These are phyloP conservation scores for Petunia axillaris DNA, from an alignment of 257 asterid genomes.

Conservation along the genomic window DNA sequence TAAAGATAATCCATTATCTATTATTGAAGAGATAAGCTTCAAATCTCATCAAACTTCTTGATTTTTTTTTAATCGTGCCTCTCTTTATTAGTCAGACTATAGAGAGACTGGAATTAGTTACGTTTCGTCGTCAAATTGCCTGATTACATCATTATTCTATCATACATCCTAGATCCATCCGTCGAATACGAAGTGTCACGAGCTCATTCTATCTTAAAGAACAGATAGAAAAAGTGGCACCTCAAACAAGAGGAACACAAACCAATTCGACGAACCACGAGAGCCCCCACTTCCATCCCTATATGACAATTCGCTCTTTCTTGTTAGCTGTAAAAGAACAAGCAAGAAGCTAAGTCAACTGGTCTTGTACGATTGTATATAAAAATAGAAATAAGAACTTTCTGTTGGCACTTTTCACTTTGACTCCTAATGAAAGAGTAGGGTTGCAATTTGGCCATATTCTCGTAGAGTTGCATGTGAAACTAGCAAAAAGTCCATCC, in stretches of 20 bases:
- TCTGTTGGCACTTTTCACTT: not conserved
- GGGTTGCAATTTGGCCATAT: not conserved
- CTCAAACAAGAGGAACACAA: not conserved
- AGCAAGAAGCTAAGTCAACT: not conserved
- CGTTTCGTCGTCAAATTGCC: too few relatives aligned
- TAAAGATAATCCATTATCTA: too few relatives aligned
- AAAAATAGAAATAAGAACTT: not conserved
- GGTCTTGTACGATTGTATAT: not conserved
- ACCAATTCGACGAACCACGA: not conserved
- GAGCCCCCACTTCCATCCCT: not conserved
- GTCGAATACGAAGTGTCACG: too few relatives aligned
- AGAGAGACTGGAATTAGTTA: too few relatives aligned
- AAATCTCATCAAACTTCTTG: too few relatives aligned
- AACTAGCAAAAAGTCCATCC: slow-evolving; percentile 16
- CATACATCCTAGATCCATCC: not conserved
- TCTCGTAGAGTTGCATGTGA: not conserved
- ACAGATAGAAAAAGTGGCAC: not conserved
- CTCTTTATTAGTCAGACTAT: too few relatives aligned
- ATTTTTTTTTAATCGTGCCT: too few relatives aligned
- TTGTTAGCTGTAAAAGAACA: not conserved
- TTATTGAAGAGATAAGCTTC: too few relatives aligned
- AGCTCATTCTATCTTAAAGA: not conserved
- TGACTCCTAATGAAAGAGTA: not conserved
- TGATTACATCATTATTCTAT: too few relatives aligned
- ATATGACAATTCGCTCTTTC: not conserved